Base-by-base conservation (phyloP, 1,284 basidiomycete genomes). In the Amylostereum chailletii region DNA sequence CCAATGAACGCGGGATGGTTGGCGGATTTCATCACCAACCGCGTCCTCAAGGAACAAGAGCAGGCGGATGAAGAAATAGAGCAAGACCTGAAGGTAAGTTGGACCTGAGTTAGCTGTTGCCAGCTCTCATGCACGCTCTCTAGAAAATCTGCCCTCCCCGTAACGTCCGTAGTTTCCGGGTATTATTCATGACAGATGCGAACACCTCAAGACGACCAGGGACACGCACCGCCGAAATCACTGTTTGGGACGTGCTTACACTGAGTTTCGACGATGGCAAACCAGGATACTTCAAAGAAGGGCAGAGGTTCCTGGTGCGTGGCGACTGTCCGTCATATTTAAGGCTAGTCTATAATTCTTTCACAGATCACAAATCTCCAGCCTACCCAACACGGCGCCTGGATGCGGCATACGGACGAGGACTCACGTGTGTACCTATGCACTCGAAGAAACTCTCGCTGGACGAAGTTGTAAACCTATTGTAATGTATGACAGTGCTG, bases 211-310 rank as follows among this genome's bases (percentile, higher is more conserved):
- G 71, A 51, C 68, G 71, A 52, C 75, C 76, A 10, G 68, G 74
- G 3, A 70, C 71, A 50, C 76, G 89, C 11, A 72, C 66, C 1
- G 91, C 80, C 0, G 86, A 90, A 61, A 58, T 96, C 45, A 94
- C 86, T 0, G 76, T 93, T 1, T 94, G 91, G 90, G 90, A 95
- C 59, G 83, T 81, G 1, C 66, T 81, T 3, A 70, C 67, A 6
- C 57, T 87, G 27, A 67, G 68, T 0, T 62, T 73, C 11, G 66
- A 69, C 29, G 84, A 86, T 52, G 75, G 71, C 5, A 70, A 62
- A 32, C 68, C 72, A 3, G 83, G 79, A 5, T 62, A 71, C 2
- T 79, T 94, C 56, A 66, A 72, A 34, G 72, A 76, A 31, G 88
- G 88, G 0, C 77, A 83, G 60, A 69, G 81, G 45, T 95, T 87